These are phyloP conservation scores for Citrus glauca DNA, from an alignment of 345 rosid species.

Conservation along the genomic window DNA sequence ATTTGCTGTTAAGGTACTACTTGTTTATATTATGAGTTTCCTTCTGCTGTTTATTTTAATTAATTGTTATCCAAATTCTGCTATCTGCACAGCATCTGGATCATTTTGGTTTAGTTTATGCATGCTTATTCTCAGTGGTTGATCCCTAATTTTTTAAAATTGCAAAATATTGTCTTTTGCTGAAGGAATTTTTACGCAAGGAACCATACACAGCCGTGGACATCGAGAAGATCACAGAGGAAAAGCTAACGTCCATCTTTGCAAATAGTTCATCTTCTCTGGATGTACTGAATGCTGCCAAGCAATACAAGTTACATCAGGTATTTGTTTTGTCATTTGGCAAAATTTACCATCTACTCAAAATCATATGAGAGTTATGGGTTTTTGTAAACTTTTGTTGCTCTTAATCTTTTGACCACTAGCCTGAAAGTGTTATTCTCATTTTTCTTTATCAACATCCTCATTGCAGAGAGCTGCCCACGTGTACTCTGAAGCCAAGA, in stretches of 20 bases:
- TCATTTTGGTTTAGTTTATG: background rate
- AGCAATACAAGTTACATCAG: constrained; percentile 82
- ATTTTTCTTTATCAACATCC: background rate
- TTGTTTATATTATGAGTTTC: constrained; percentile 5
- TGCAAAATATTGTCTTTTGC: background rate
- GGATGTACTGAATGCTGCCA: constrained; percentile 77
- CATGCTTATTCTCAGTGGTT: background rate
- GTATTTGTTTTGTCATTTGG: constrained; percentile 23
- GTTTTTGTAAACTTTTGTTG: background rate
- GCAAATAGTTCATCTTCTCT: constrained; percentile 62
- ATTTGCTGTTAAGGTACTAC: constrained; percentile 75
- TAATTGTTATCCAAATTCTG: background rate
- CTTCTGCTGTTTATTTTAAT: background rate
- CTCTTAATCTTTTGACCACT: background rate
- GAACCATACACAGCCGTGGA: constrained; percentile 74
- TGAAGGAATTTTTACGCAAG: constrained; percentile 69
- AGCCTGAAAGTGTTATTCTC: background rate
- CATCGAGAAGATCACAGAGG: constrained; percentile 55
- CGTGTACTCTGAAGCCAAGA: constrained; percentile 82
- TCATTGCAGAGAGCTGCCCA: constrained; percentile 77
- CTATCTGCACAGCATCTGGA: background rate
- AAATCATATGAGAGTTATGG: background rate
- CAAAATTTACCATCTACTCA: background rate
- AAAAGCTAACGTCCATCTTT: constrained; percentile 56
- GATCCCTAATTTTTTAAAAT: background rate